Evolutionary conservation across 1,284 basidiomycete species (phyloP), one percentile per base, ranked within the genome.

Genomic region (Naganishia sp.): DNA sequence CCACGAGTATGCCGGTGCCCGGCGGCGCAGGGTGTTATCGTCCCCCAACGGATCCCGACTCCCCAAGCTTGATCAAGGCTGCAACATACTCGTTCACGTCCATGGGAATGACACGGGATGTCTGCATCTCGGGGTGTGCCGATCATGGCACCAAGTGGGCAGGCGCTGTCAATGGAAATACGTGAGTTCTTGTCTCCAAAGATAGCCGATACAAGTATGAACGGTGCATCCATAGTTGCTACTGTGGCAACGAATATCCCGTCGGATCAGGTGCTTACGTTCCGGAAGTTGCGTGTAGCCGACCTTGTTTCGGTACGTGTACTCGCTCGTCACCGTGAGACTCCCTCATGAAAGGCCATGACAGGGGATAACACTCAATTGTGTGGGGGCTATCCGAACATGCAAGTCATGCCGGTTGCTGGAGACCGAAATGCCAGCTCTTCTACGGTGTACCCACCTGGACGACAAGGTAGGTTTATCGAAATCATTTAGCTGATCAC

Each of bases 51-150:
- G 68, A 61, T 32, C 18, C 58, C 35, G 41, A 39, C 15, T 61
- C 58, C 0, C n/a, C 23, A n/a, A 61, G 49, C 39, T 61, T 61
- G 47, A 47, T 61, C 35, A 61, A 61, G 21, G 47, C 58, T 28
- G 47, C 58, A 11, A 51, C 35, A n/a, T 61, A 66, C 31, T n/a
- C 52, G 2, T 67, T 41, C 41, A 50, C 60, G 3, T 67, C 64
- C 21, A 35, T 32, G 18, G 56, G 50, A 47, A 63, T 73, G 69
- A 72, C 72, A n/a, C 57, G 68, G 17, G 66, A 69, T 39, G 50
- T 65, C 28, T 74, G 73, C 55, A 45, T 62, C 18, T 68, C 55
- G 21, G 67, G 68, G 2, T 74, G 73, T 66, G 50, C 57, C 7
- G 67, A 69, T 9, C 50, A 70, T 4, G 71, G 69, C 9, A 72